These are phyloP conservation scores for Dovyalis caffra DNA, from an alignment of 345 rosid species.

Conservation along the genomic window DNA sequence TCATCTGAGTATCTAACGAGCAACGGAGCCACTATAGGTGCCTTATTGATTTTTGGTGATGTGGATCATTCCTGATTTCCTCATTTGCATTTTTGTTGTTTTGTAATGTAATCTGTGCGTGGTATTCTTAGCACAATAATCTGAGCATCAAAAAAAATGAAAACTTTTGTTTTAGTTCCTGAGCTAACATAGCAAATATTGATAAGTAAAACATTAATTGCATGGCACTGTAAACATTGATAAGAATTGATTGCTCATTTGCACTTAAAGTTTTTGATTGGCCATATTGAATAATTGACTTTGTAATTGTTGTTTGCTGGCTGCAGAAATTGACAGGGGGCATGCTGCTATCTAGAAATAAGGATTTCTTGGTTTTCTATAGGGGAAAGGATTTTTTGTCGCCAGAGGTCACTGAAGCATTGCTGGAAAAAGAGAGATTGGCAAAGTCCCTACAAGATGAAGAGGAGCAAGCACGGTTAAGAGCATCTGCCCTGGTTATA, in stretches of 20 bases:
- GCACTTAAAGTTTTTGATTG: not conserved
- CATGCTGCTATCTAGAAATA: conserved; percentile 74
- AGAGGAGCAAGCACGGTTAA: conserved; percentile 80
- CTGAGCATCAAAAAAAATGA: not conserved
- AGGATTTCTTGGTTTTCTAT: conserved; percentile 90
- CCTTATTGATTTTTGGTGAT: not conserved
- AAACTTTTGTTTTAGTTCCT: not conserved
- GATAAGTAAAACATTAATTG: not conserved
- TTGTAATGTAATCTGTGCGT: not conserved
- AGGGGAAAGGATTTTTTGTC: conserved; percentile 88
- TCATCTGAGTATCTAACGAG: not conserved
- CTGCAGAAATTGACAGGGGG: conserved; percentile 93
- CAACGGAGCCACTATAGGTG: not conserved
- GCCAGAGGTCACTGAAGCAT: conserved; percentile 66
- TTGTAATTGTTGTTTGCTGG: conserved; percentile 24
- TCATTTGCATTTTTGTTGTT: not conserved
- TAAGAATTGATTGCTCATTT: not conserved
- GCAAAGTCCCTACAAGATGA: conserved; percentile 66
- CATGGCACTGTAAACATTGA: not conserved
- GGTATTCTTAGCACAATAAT: not conserved
- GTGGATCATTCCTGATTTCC: not conserved
- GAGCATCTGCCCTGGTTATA: conserved; percentile 57
- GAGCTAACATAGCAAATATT: conserved; percentile 2
- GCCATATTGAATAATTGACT: conserved; percentile 11
- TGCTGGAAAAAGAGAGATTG: conserved; percentile 75